Evolutionary conservation across 768 basidiomycete species (phyloP).

Genomic region (Lactifluus piperatus): DNA sequence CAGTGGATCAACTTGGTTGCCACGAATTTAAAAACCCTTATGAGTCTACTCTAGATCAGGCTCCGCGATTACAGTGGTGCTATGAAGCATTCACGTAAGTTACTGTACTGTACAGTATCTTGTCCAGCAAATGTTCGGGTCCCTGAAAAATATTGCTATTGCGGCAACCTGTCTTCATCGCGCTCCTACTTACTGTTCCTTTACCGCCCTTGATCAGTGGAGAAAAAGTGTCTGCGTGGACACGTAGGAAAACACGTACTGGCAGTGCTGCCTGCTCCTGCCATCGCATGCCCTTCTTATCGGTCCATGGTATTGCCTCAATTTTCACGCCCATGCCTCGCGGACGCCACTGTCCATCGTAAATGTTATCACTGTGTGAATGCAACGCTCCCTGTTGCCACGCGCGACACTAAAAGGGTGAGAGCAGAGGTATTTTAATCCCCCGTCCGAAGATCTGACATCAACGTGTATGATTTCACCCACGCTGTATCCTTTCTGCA

Average conservation of each 20-base stretch:
- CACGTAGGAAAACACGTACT: background rate
- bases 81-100: background rate
- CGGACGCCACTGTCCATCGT: background rate
- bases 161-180: background rate
- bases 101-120: background rate
- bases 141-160: background rate
- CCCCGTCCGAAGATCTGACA: no score
- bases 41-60: conserved; percentile 5
- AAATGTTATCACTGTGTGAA: background rate
- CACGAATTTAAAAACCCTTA: no score
- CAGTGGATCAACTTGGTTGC: background rate
- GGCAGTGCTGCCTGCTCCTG: background rate
- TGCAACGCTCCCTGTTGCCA: background rate
- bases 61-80: background rate
- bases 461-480: background rate
- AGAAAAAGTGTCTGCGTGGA: background rate
- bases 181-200: no score
- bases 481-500: background rate
- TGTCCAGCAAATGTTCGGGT: background rate
- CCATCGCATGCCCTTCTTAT: background rate
- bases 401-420: background rate
- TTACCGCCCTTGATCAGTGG: background rate
- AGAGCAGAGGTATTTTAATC: background rate
- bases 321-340: background rate
- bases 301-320: background rate